A percentile compares a stretch with the other conserved stretches of the same genome.
phyloP scores from a whole-genome alignment of 2,329 filamentous ascomycete genomes.

The Trichoderma brevicompactum region DNA sequence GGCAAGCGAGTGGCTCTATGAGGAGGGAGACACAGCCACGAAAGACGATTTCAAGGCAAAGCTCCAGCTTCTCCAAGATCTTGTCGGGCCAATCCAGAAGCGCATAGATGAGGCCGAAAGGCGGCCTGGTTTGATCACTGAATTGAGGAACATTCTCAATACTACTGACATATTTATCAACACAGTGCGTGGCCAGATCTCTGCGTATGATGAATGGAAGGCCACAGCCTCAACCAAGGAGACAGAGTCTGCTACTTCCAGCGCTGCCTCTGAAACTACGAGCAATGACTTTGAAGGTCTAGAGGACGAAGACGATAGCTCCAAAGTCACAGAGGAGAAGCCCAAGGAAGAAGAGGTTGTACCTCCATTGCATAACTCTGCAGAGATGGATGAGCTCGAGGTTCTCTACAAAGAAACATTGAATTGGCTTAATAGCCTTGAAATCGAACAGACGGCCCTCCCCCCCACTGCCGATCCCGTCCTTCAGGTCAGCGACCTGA shows the following conservation, averaged over 20 bases:
- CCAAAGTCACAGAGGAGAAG: conserved; percentile 53
- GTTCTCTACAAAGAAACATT: conserved; percentile 64
- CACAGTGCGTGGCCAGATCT: conserved; percentile 71
- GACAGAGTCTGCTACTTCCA: conserved; percentile 47
- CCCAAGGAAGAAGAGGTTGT: conserved; percentile 55
- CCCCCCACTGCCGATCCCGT: conserved; percentile 73
- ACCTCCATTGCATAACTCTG: conserved; percentile 70
- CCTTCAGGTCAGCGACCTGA: conserved; percentile 72
- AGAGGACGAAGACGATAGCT: conserved; percentile 67
- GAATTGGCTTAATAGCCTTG: conserved; percentile 76
- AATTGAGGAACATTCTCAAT: conserved; percentile 71
- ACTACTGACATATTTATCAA: conserved; percentile 72
- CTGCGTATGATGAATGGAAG: conserved; percentile 66
- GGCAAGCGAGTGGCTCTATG: conserved; percentile 89
- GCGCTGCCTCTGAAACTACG: conserved; percentile 53
- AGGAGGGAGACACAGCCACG: conserved; percentile 76
- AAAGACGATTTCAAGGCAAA: conserved; percentile 75
- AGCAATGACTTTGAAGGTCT: conserved; percentile 71
- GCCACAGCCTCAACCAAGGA: conserved; percentile 54
- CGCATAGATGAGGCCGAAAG: conserved; percentile 72
- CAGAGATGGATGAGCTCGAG: conserved; percentile 71
- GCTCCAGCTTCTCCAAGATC: conserved; percentile 74
- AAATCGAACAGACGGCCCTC: conserved; percentile 72
- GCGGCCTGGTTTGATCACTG: conserved; percentile 71
- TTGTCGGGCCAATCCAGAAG: conserved; percentile 77